These are phyloP conservation scores for Eimeria sp. DNA, from an alignment of 169 alveolate genomes.

Conservation along the genomic window DNA sequence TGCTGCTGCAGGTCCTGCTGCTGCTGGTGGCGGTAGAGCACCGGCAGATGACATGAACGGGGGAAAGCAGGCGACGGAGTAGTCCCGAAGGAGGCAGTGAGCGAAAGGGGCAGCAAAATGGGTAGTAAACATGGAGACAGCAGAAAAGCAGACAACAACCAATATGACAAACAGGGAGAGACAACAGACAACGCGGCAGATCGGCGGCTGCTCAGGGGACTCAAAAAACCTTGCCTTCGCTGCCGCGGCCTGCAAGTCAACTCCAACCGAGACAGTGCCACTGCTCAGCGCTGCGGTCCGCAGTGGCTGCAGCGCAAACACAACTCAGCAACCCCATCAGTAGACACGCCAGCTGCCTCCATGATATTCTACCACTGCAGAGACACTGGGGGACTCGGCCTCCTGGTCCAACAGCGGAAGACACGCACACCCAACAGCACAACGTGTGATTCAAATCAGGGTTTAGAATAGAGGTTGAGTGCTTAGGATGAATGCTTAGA, in stretches of 20 bases:
- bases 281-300: constrained; percentile 13
- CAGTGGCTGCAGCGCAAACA: neutral
- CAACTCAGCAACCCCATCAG: neutral
- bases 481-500: neutral
- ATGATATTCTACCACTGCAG: neutral
- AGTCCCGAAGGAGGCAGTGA: neutral
- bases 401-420: neutral
- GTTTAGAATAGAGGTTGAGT: neutral
- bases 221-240: neutral
- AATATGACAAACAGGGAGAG: neutral
- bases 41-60: neutral
- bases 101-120: neutral
- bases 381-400: neutral
- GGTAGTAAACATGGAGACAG: neutral
- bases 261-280: neutral
- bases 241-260: neutral
- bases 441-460: neutral
- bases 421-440: neutral
- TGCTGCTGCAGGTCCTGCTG: neutral
- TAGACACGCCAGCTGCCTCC: neutral
- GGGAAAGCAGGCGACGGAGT: neutral
- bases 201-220: neutral
- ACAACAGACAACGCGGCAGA: neutral
- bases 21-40: neutral
- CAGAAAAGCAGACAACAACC: neutral